These are phyloP conservation scores for Ogataea saltuana DNA, from an alignment of 805 yeast species.

Conservation along the genomic window DNA sequence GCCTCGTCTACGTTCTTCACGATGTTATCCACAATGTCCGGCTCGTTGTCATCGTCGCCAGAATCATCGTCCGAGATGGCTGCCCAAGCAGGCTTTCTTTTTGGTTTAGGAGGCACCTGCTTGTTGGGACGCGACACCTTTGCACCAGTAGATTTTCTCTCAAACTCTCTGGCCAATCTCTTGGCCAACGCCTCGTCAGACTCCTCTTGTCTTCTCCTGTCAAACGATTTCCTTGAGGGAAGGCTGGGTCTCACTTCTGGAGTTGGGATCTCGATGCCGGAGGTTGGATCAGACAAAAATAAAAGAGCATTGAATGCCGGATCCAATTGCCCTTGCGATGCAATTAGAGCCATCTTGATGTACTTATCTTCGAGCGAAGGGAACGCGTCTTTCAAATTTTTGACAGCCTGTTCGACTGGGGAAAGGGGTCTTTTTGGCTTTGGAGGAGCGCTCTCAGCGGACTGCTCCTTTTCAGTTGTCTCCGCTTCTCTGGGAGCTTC, in stretches of 20 bases:
- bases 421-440: conserved; percentile 63
- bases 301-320: conserved; percentile 88
- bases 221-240: conserved; percentile 35
- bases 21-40: conserved; percentile 58
- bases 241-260: conserved; percentile 36
- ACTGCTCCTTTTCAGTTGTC: not conserved
- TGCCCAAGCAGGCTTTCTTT: conserved; percentile 32
- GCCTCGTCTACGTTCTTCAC: conserved; percentile 81
- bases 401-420: conserved; percentile 53
- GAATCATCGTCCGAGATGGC: conserved; percentile 21
- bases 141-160: conserved; percentile 18
- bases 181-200: conserved; percentile 82
- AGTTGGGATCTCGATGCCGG: conserved; percentile 52
- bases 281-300: conserved; percentile 71
- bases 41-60: conserved; percentile 41
- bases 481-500: conserved; percentile 7
- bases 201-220: conserved; percentile 33
- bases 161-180: conserved; percentile 66
- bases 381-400: conserved; percentile 79
- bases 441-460: conserved; percentile 42
- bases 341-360: conserved; percentile 78
- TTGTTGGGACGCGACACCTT: conserved; percentile 7
- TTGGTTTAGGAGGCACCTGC: conserved; percentile 24
- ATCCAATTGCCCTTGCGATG: conserved; percentile 77
- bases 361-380: conserved; percentile 73